Base-by-base conservation (phyloP, 2,329 filamentous ascomycete genomes). In the Neonectria neomacrospora region DNA sequence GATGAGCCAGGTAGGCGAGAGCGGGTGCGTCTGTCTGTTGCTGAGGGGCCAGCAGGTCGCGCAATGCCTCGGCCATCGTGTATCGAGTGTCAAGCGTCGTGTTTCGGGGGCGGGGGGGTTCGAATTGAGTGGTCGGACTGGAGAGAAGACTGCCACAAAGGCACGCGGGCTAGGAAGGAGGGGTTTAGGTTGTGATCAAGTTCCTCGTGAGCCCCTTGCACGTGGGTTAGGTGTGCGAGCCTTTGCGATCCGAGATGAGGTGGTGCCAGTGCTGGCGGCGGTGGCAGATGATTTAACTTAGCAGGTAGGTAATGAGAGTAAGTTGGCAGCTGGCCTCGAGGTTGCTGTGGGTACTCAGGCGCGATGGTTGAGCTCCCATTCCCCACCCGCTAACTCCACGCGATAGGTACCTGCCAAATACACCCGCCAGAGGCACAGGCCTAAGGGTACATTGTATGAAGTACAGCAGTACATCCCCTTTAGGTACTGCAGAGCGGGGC, bases 1-100 rank as follows among this genome's bases (percentile, higher is more conserved):
- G 84, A 64, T 90, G 88, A 63, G 88, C 85, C 50, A 98, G 88
- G 77, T 98, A 99, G 55, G 86, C 83, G 54, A 88, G 81, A 11
- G 88, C 88, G 39, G 83, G 80, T 10, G 83, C 76, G 74, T 91
- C 85, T 34, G 78, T 65, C 14, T 70, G 73, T 63, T 76, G 65
- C 44, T 70, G 67, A 4, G 74, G 67, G 20, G 70, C 75, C 41
- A 80, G 72, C 22, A 80, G 61, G 50, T 80, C 77, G 55, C 72
- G 66, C 32, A 81, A 68, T 16, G 76, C 71, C 48, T 80, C 77
- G 16, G 79, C 76, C 79, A 81, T 81, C 63, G 20, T 63, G 41
- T 20, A 30, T 42, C n/a, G 54, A 20, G 44, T 20, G 16, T 45
- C 5, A 18, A 26, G 44, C 26, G 16, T 45, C 4, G 26, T 37